Conservation (phyloP, 2,329 filamentous ascomycete genomes). For the Cryoendolithus antarcticus region DNA sequence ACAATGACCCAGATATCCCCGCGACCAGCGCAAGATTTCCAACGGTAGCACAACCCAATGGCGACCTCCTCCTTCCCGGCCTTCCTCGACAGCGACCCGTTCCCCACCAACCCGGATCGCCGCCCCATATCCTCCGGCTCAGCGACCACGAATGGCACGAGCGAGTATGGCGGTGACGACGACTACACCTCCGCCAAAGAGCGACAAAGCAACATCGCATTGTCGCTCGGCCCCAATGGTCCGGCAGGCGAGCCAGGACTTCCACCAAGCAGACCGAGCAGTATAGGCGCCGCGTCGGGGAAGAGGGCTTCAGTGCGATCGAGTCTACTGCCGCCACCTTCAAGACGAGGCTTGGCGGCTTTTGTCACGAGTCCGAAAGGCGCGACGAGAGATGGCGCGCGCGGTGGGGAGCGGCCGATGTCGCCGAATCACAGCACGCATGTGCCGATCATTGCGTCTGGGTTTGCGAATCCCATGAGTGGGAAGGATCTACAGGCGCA, state of each 20-base stretch:
- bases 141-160: slow-evolving; percentile 11
- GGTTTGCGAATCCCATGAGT: slow-evolving; percentile 94
- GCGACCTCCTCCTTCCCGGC: slow-evolving; percentile 12
- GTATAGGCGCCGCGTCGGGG: slow-evolving; percentile 23
- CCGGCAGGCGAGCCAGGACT: slow-evolving; percentile 36
- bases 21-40: slow-evolving; percentile 10
- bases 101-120: slow-evolving; percentile 8
- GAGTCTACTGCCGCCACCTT: slow-evolving; percentile 10
- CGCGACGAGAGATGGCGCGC: slow-evolving; percentile 2
- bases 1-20: slow-evolving; percentile 6
- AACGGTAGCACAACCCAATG: background rate
- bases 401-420: slow-evolving; percentile 36
- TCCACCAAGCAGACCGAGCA: slow-evolving; percentile 33
- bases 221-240: slow-evolving; percentile 29
- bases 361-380: slow-evolving; percentile 7
- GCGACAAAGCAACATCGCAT: slow-evolving; percentile 7
- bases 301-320: slow-evolving; percentile 6
- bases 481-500: slow-evolving; percentile 89
- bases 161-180: slow-evolving; percentile 8
- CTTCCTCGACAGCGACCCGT: slow-evolving; percentile 18
- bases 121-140: slow-evolving; percentile 11
- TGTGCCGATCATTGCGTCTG: slow-evolving; percentile 77
- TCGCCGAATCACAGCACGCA: slow-evolving; percentile 64
- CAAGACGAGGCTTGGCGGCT: slow-evolving; percentile 11
- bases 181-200: slow-evolving; percentile 9